phyloP scores from a whole-genome alignment of 148 eudicot species.

The Amaranthus palmeri region DNA sequence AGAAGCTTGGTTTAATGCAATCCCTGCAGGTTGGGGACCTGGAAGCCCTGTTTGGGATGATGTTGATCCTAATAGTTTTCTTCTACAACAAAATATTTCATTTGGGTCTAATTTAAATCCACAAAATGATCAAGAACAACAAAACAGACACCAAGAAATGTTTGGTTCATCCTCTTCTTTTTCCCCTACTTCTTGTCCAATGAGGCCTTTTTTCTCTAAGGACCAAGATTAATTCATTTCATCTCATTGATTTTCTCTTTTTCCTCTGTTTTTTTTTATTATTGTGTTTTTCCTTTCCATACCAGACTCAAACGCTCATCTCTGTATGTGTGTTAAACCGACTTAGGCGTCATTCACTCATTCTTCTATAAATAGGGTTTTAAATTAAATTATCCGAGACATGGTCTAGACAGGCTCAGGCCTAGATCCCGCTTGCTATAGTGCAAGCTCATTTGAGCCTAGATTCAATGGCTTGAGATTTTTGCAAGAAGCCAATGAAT shows the following conservation, averaged over 20 bases:
- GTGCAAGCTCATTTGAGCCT: neutral
- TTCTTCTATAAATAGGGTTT: neutral
- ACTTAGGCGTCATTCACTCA: no score
- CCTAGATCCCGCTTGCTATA: no score
- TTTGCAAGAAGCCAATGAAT: constrained; percentile 27
- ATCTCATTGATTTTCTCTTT: neutral
- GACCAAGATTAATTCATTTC: constrained; percentile 23
- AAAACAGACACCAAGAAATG: constrained; percentile 4
- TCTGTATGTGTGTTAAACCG: no score
- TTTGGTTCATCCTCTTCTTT: constrained; percentile 28
- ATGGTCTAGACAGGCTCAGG: neutral
- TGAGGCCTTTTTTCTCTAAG: constrained; percentile 49
- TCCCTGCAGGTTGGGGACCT: constrained; percentile 82
- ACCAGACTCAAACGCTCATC: no score
- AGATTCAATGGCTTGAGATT: constrained; percentile 29
- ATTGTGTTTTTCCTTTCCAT: neutral
- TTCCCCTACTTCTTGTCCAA: constrained; percentile 42
- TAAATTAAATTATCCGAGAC: neutral
- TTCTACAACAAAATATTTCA: constrained; percentile 43
- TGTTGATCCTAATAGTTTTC: constrained; percentile 48
- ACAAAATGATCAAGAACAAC: constrained; percentile 13
- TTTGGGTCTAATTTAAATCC: constrained; percentile 26
- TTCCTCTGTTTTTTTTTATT: neutral
- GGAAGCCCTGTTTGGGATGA: constrained; percentile 90
- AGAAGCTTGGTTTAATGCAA: constrained; percentile 68